Evolutionary conservation across 1,284 basidiomycete genomes (phyloP), one percentile per base, ranked within the genome.

Genomic region (Volvariella volvacea): DNA sequence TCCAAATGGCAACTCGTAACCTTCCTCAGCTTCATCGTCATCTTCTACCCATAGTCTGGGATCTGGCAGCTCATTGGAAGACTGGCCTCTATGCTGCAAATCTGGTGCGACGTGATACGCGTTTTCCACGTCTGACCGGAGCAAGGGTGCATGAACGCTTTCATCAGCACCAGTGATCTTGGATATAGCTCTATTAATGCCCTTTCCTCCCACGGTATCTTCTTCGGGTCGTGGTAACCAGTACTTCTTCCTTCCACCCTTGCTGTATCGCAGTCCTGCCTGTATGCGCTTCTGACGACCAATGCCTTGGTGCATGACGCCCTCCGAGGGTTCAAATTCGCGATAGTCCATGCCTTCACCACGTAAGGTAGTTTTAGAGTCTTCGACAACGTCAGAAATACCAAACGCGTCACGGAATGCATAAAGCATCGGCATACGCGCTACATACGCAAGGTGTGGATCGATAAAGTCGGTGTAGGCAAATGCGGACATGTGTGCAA

Each of bases 331-430:
- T 59, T 99, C 95, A 59, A 95, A 98, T 31, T 88, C 88, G 46
- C 92, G 84, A 64, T 99, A 99, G 41, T 90, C 89, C 73, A 98
- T 93, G 1, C 92, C 91, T 51, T 88, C 79, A 1, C 95, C 95
- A 14, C 79, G 74, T 7, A 97, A 69, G 0, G 95, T 99, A 10
- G 80, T 71, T 51, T 88, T 83, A 10, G 78, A 79, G 62, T 99
- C 95, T 55, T 90, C 83, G 44, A 90, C 67, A 25, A 99, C 88
- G 58, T 99, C 96, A 51, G 82, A 80, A 44, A 87, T 52, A 1
- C 92, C 90, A 50, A 92, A 86, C 0, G 91, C 83, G 56, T 99
- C 95, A 2, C 88, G 75, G 50, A 94, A 73, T 0, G 96, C 95
- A 59, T 92, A 83, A 41, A 73, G 77, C 62, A 95, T 78, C 0